Conservation (phyloP, 2,329 filamentous ascomycete species). For the Fusarium robinianum region DNA sequence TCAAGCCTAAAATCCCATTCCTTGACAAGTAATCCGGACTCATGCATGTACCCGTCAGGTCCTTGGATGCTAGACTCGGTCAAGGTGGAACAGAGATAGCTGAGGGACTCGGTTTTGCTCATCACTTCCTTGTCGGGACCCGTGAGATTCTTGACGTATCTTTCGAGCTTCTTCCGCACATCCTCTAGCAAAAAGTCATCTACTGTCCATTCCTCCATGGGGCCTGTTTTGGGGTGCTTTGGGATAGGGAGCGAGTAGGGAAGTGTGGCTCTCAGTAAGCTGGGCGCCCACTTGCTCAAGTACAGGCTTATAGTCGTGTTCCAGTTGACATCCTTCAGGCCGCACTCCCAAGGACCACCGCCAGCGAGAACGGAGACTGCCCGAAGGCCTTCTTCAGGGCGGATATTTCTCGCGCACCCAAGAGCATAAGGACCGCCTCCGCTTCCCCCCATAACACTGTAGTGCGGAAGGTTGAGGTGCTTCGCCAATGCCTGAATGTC, state of each 20-base stretch:
- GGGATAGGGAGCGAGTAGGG: constrained; percentile 1
- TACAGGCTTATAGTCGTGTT: constrained; percentile 5
- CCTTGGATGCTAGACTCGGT: constrained; percentile 13
- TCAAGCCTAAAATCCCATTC: constrained; percentile 11
- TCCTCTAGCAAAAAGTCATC: neutral
- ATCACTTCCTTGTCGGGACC: constrained; percentile 8
- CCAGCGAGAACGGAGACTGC: constrained; percentile 10
- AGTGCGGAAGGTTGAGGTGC: constrained; percentile 6
- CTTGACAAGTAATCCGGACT: constrained; percentile 1
- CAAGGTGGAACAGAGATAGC: neutral
- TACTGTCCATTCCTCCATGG: neutral
- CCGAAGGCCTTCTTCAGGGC: constrained; percentile 7
- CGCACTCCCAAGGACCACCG: constrained; percentile 7
- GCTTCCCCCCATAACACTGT: constrained; percentile 11
- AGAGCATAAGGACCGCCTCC: constrained; percentile 19
- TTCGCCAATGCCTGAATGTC: constrained; percentile 11
- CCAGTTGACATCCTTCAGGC: constrained; percentile 10
- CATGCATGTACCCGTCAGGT: constrained; percentile 4
- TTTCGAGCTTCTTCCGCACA: constrained; percentile 3
- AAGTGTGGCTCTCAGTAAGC: constrained; percentile 6
- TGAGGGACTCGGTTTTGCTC: neutral
- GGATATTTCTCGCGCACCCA: constrained; percentile 11
- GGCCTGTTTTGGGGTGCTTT: constrained; percentile 2
- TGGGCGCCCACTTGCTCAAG: constrained; percentile 10
- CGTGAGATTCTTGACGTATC: constrained; percentile 1